phyloP scores from a whole-genome alignment of 2,329 filamentous ascomycete species.

The Claviceps maximensis region DNA sequence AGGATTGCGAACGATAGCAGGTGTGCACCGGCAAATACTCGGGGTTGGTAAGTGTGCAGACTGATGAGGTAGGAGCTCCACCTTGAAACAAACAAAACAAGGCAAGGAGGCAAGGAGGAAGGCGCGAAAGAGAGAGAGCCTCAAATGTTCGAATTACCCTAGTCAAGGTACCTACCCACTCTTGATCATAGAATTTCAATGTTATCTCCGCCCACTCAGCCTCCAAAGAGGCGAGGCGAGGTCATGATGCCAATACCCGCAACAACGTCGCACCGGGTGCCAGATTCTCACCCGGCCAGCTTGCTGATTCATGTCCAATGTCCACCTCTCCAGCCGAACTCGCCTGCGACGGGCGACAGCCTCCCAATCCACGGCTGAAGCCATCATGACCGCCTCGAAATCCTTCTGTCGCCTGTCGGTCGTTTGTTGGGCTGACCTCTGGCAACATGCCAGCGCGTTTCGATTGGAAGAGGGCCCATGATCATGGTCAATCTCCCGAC shows the following conservation, averaged over 20 bases:
- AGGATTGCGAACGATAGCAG: background rate
- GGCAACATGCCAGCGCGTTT: background rate
- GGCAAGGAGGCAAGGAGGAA: background rate
- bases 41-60: background rate
- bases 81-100: background rate
- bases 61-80: background rate
- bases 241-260: background rate
- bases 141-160: background rate
- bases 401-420: background rate
- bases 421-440: background rate
- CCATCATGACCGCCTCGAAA: background rate
- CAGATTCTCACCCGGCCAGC: background rate
- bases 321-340: background rate
- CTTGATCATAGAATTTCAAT: no score
- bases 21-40: background rate
- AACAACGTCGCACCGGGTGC: background rate
- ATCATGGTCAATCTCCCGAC: background rate
- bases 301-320: background rate
- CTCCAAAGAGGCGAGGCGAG: background rate
- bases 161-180: no score
- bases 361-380: background rate
- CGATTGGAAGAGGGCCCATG: background rate
- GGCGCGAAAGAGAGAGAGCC: background rate
- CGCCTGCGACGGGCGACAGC: background rate
- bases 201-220: no score